Evolutionary conservation across 208 protist species (phyloP), one percentile per base, ranked within the genome.

Genomic region (Angomonas desouzai): DNA sequence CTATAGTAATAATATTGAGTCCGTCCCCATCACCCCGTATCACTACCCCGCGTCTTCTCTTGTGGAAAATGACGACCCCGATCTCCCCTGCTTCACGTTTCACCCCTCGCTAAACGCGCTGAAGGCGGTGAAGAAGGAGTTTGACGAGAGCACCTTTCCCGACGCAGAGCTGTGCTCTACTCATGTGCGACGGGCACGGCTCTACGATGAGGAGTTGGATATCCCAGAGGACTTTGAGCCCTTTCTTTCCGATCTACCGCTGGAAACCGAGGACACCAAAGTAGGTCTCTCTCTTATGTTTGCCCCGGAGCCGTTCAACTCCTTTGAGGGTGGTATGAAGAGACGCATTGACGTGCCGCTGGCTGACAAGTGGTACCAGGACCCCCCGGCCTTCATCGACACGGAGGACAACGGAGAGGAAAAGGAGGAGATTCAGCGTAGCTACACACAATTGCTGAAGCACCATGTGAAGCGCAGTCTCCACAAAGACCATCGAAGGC

Each of bases 401-500:
- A 66, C 82, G 1, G 74, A 82, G 30, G 68, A 48, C 2, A 83
- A 89, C 67, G 74, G 70, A 48, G 75, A 80, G 10, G 87, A 96
- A 62, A 99, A 98, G 71, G 32, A 34, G 2, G 56, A 61, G 56
- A 95, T 98, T 13, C 82, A 98, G 59, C 98, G 99, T 53, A 98
- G 89, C 51, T 99, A 99, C 82, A 99, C 99, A 66, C 99, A 99
- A 88, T 71, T 99, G 10, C 92, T 99, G 23, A 99, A 99, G 81
- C 97, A 96, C 74, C 98, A 98, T 69, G 98, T 99, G 9, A 90
- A 99, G 38, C 99, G 99, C 49, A 91, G 98, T 58, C 77, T 99
- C 33, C 93, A 99, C 71, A 81, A 94, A 34, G 76, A 93, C 32
- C 79, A 88, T 3, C 95, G 96, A 61, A 68, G 69, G 29, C 48